Percentiles rank a stretch among this genome's conserved stretches.
These are phyloP conservation scores for Xylariaceae sp. DNA, from an alignment of 2,329 filamentous ascomycete genomes.

Conservation along the genomic window DNA sequence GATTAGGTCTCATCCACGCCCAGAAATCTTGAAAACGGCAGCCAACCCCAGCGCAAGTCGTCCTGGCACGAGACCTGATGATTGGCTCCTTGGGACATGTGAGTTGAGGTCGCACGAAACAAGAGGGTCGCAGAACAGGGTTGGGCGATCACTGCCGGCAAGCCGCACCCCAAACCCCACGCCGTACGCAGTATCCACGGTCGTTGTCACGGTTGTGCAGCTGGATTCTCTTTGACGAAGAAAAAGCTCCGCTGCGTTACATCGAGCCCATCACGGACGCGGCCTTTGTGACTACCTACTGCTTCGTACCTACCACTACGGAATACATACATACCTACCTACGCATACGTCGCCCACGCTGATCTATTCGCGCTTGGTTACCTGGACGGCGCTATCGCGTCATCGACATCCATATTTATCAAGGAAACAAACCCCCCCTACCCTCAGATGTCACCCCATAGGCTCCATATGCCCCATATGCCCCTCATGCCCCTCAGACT, in stretches of 20 bases:
- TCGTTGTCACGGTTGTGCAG: slow-evolving; percentile 18
- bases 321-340: too few relatives aligned
- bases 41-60: slow-evolving; percentile 4
- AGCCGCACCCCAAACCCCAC: slow-evolving; percentile 23
- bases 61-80: slow-evolving; percentile 21
- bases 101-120: slow-evolving; percentile 17
- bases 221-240: slow-evolving; percentile 15
- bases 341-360: slow-evolving; percentile 6
- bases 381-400: slow-evolving; percentile 1
- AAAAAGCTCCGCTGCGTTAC: slow-evolving; percentile 25
- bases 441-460: slow-evolving; percentile 1
- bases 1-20: slow-evolving; percentile 15
- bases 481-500: slow-evolving; percentile 7
- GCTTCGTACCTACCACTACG: too few relatives aligned
- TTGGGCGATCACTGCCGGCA: slow-evolving; percentile 28
- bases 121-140: slow-evolving; percentile 14
- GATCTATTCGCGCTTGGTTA: slow-evolving; percentile 10
- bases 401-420: background rate
- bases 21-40: slow-evolving; percentile 4
- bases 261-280: slow-evolving; percentile 24
- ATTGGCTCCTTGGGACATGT: slow-evolving; percentile 26
- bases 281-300: slow-evolving; percentile 12
- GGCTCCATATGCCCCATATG: slow-evolving; percentile 1
- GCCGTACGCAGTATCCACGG: background rate
- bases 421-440: slow-evolving; percentile 8